Evolutionary conservation across 495 filamentous ascomycete species (phyloP).

Genomic region (Trypethelium eluteriae): DNA sequence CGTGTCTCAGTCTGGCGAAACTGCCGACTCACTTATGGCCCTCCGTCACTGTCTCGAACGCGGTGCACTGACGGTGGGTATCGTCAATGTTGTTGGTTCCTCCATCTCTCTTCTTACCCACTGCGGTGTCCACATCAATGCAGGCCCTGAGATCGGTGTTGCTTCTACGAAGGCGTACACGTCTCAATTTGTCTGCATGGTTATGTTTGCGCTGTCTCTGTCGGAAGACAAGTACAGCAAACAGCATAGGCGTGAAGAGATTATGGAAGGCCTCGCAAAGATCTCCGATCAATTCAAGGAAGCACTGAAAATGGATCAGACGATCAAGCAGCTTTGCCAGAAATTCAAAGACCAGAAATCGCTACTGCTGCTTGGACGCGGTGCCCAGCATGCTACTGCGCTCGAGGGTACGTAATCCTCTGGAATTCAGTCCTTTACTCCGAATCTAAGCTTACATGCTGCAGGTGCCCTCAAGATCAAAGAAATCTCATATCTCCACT

Average conservation of each 20-base stretch:
- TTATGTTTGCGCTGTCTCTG: conserved; percentile 96
- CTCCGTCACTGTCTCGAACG: conserved; percentile 95
- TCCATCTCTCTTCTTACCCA: conserved; percentile 97
- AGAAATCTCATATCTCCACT: conserved; percentile 98
- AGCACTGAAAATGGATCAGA: conserved; percentile 79
- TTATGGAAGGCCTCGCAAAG: conserved; percentile 84
- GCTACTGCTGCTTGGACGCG: conserved; percentile 82
- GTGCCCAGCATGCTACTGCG: conserved; percentile 92
- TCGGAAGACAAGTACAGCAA: conserved; percentile 95
- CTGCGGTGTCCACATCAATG: conserved; percentile 99
- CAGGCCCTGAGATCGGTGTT: conserved; percentile 96
- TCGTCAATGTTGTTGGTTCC: conserved; percentile 96
- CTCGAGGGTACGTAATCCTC: conserved; percentile 62
- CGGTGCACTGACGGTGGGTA: conserved; percentile 91
- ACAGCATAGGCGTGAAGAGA: conserved; percentile 84
- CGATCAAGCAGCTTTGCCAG: conserved; percentile 85
- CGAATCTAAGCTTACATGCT: conserved; percentile 21
- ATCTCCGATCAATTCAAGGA: conserved; percentile 87
- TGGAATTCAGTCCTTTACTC: not conserved
- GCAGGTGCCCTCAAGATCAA: conserved; percentile 91
- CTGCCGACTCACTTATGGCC: conserved; percentile 95
- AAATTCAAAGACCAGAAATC: conserved; percentile 97
- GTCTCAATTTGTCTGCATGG: conserved; percentile 96
- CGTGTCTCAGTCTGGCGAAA: conserved; percentile 97
- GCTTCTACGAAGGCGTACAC: conserved; percentile 99